These are phyloP conservation scores for Cenchrus americanus DNA, from an alignment of 176 grass and related monocot genomes.

Conservation along the genomic window DNA sequence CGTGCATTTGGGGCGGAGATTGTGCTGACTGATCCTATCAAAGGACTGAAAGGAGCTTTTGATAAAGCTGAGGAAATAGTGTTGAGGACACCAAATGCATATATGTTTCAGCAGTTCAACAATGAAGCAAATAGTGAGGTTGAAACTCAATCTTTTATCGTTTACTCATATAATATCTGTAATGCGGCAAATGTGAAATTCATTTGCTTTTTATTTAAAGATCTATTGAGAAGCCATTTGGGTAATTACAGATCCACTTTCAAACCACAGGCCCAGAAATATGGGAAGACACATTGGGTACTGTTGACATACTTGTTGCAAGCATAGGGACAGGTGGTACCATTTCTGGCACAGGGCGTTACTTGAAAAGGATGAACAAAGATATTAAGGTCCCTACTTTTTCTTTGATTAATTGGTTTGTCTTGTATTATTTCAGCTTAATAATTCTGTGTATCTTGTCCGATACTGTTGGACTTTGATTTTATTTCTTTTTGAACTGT, in stretches of 20 bases:
- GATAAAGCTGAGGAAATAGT: slow-evolving; percentile 90
- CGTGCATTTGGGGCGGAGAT: slow-evolving; percentile 81
- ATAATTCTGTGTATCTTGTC: neutral
- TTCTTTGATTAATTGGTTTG: slow-evolving; percentile 17
- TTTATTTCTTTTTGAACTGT: neutral
- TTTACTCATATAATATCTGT: slow-evolving; percentile 24
- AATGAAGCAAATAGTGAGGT: slow-evolving; percentile 84
- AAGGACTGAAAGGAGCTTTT: slow-evolving; percentile 84
- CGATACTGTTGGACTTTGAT: neutral
- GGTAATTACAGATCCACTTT: slow-evolving; percentile 98
- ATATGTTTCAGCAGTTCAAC: slow-evolving; percentile 94
- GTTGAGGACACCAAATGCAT: slow-evolving; percentile 61
- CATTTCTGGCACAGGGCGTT: slow-evolving; percentile 78
- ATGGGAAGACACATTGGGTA: slow-evolving; percentile 90
- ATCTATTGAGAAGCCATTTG: slow-evolving; percentile 65
- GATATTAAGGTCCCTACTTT: slow-evolving; percentile 71
- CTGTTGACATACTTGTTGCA: slow-evolving; percentile 92
- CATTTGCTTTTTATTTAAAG: slow-evolving; percentile 44
- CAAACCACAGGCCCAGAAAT: slow-evolving; percentile 99
- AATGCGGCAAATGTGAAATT: slow-evolving; percentile 27
- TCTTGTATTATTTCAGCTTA: neutral
- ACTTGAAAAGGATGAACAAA: slow-evolving; percentile 89
- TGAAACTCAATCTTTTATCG: slow-evolving; percentile 25
- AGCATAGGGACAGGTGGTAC: slow-evolving; percentile 97
- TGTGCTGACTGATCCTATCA: slow-evolving; percentile 78